Evolutionary conservation across 2,329 filamentous ascomycete species (phyloP).

Genomic region (Neofusicoccum ribis): DNA sequence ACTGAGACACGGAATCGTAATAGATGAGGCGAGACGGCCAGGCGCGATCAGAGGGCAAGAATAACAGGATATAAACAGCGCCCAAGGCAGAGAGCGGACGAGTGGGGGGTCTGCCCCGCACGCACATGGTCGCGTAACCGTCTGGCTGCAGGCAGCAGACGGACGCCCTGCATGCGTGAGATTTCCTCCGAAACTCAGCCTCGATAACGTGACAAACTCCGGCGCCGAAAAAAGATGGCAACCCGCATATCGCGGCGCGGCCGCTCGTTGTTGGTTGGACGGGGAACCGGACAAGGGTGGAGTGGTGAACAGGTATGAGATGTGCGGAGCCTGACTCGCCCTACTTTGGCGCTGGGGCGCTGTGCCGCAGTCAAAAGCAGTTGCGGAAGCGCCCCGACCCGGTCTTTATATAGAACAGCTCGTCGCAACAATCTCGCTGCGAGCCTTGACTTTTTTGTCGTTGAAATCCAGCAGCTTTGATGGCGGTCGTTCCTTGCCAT

Average conservation of each 20-base stretch:
- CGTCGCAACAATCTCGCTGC: background rate
- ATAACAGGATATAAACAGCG: no score
- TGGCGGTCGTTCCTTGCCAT: background rate
- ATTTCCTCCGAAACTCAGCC: background rate
- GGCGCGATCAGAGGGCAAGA: background rate
- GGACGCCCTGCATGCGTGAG: background rate
- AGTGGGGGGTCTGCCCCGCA: background rate
- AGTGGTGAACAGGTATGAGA: background rate
- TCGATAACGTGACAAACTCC: background rate
- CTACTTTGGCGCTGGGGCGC: background rate
- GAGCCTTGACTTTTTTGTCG: background rate
- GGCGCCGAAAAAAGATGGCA: no score
- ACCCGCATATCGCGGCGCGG: no score
- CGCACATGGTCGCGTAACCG: background rate
- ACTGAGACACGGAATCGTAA: background rate
- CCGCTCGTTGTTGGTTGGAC: background rate
- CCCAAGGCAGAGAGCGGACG: background rate
- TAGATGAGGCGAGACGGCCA: background rate
- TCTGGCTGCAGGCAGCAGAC: background rate
- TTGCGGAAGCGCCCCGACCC: background rate
- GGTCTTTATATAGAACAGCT: background rate
- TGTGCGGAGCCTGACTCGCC: background rate
- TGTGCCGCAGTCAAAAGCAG: background rate
- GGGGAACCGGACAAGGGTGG: no score
- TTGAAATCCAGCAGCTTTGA: background rate